phyloP scores from a whole-genome alignment of 1,284 basidiomycete genomes.

The Leccinum solheimii region DNA sequence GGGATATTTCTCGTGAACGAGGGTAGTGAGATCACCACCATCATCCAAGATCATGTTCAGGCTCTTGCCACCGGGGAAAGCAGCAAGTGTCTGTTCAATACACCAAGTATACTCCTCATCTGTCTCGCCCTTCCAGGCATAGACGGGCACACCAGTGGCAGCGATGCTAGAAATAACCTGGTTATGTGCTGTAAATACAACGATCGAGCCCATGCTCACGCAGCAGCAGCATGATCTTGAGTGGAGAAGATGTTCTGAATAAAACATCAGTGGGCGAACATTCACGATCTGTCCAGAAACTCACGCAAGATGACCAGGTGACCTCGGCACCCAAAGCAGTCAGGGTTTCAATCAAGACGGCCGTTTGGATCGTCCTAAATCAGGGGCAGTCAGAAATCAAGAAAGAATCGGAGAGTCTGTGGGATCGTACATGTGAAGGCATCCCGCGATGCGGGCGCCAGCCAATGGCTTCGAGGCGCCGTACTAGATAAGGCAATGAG shows the following conservation, averaged over 20 bases:
- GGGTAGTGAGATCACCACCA: conserved; percentile 93
- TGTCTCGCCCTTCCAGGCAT: conserved; percentile 99
- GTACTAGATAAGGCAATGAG: conserved; percentile 55
- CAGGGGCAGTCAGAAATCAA: conserved; percentile 1
- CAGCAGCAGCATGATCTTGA: conserved; percentile 98
- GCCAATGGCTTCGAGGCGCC: conserved; percentile 83
- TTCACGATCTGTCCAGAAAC: conserved; percentile 30
- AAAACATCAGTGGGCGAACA: conserved; percentile 11
- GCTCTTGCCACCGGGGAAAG: conserved; percentile 76
- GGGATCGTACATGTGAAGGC: conserved; percentile 84
- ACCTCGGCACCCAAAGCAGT: conserved; percentile 95
- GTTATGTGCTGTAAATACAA: conserved; percentile 6
- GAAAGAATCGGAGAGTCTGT: background rate
- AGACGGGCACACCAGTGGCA: conserved; percentile 97
- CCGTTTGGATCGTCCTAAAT: conserved; percentile 91
- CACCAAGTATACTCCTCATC: conserved; percentile 99
- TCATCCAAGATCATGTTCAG: conserved; percentile 99
- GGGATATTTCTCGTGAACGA: conserved; percentile 96
- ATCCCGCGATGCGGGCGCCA: conserved; percentile 96
- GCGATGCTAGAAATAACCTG: conserved; percentile 65
- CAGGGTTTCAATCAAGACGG: conserved; percentile 95
- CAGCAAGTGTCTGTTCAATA: conserved; percentile 92
- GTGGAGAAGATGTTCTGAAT: conserved; percentile 98
- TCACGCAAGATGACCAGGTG: conserved; percentile 96
- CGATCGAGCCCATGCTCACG: conserved; percentile 52